Conservation (phyloP, 192 early-diverging fungal species). For the Podila clonocystis region DNA sequence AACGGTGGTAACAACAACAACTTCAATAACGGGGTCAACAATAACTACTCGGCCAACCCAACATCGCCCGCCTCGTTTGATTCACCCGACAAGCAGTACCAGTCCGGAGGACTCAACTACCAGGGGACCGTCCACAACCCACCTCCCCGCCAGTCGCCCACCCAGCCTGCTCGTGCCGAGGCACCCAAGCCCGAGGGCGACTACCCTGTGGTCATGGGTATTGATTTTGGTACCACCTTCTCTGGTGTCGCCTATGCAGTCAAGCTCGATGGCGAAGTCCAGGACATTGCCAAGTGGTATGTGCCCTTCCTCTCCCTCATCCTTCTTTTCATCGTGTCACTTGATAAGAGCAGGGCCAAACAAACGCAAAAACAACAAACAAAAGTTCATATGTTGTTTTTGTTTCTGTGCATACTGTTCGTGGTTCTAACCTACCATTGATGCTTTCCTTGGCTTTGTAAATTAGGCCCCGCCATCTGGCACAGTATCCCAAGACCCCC, state of each 20-base stretch:
- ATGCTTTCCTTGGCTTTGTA: neutral
- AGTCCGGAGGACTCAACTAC: slow-evolving; percentile 28
- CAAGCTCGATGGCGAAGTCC: slow-evolving; percentile 54
- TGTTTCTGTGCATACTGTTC: too few species aligned
- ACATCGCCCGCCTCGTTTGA: slow-evolving; percentile 4
- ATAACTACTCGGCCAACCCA: neutral
- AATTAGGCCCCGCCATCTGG: slow-evolving; percentile 42
- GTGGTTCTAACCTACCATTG: neutral
- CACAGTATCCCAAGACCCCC: slow-evolving; percentile 59
- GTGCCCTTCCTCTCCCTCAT: neutral
- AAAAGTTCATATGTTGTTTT: neutral
- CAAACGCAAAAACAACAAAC: too few species aligned
- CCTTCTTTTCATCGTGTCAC: neutral
- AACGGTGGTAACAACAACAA: slow-evolving; percentile 17
- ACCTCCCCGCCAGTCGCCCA: slow-evolving; percentile 3
- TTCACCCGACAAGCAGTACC: slow-evolving; percentile 18
- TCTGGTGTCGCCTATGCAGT: slow-evolving; percentile 61
- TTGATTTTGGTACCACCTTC: slow-evolving; percentile 57
- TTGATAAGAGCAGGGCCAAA: neutral
- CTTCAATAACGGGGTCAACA: slow-evolving; percentile 8
- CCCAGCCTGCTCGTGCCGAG: slow-evolving; percentile 17
- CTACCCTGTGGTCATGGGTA: slow-evolving; percentile 54
- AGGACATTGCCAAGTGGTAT: slow-evolving; percentile 60
- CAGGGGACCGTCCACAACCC: slow-evolving; percentile 36
- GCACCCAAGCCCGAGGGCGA: slow-evolving; percentile 34